Conservation (phyloP, 1,284 basidiomycete species). For the Peniophora sp. region DNA sequence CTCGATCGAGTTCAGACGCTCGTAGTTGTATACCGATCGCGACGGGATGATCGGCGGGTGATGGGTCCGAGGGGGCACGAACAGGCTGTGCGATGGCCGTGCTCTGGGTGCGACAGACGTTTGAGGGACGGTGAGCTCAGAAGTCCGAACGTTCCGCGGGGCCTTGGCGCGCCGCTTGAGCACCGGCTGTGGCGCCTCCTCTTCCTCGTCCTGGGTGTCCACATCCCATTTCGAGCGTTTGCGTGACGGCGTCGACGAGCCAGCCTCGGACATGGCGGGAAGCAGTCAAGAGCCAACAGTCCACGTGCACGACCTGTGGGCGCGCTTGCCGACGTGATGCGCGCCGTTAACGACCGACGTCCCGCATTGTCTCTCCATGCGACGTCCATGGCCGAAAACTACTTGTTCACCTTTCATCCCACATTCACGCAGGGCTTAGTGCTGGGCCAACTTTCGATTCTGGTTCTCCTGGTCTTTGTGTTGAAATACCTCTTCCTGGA, state of each 20-base stretch:
- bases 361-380: not conserved
- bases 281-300: not conserved
- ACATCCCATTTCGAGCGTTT: slow-evolving; percentile 72
- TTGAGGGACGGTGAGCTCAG: slow-evolving; percentile 3
- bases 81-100: slow-evolving; percentile 43
- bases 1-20: slow-evolving; percentile 95
- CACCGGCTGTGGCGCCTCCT: slow-evolving; percentile 11
- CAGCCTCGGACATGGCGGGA: not conserved
- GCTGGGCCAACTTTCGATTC: slow-evolving; percentile 71
- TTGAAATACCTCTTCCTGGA: slow-evolving; percentile 81
- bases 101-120: not conserved
- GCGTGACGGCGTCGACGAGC: slow-evolving; percentile 33
- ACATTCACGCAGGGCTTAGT: slow-evolving; percentile 81
- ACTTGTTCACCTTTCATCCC: slow-evolving; percentile 65
- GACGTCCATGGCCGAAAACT: slow-evolving; percentile 50
- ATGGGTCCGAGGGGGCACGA: slow-evolving; percentile 65
- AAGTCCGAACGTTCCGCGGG: not conserved
- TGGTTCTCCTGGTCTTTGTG: slow-evolving; percentile 59
- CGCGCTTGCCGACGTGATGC: not conserved
- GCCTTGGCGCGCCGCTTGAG: slow-evolving; percentile 18
- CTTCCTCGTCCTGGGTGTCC: slow-evolving; percentile 26
- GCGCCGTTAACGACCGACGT: not conserved
- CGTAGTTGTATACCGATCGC: slow-evolving; percentile 88
- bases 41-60: slow-evolving; percentile 78
- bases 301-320: not conserved